These are phyloP conservation scores for Candida ovalis DNA, from an alignment of 805 yeast species.

Conservation along the genomic window DNA sequence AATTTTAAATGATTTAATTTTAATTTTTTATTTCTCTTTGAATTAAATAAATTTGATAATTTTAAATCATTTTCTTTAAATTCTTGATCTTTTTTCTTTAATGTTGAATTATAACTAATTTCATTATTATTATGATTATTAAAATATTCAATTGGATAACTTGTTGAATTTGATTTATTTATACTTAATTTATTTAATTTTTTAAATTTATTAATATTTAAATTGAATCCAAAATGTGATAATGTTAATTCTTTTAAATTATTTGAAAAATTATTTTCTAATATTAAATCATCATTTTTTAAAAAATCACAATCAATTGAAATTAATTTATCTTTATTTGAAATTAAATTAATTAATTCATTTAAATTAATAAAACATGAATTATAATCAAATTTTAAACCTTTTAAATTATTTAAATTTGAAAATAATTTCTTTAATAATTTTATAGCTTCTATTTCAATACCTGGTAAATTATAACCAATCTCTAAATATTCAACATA, in stretches of 20 bases:
- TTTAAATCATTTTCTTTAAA: conserved; percentile 2
- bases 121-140: conserved; percentile 6
- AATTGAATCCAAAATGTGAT: conserved; percentile 1
- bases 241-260: conserved; percentile 8
- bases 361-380: conserved; percentile 19
- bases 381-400: conserved; percentile 16
- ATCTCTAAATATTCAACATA: conserved; percentile 19
- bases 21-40: conserved; percentile 3
- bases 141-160: conserved; percentile 12
- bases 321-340: conserved; percentile 4
- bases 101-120: conserved; percentile 4
- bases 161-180: conserved; percentile 4
- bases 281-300: not conserved
- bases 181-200: conserved; percentile 12
- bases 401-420: conserved; percentile 11
- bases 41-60: conserved; percentile 2
- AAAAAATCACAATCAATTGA: conserved; percentile 15
- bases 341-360: conserved; percentile 6
- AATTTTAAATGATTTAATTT: conserved; percentile 14
- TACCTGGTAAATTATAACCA: conserved; percentile 20
- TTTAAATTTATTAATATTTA: conserved; percentile 6
- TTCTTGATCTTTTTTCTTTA: conserved; percentile 10
- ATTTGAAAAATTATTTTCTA: conserved; percentile 1
- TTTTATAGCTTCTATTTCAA: conserved; percentile 20
- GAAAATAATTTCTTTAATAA: conserved; percentile 14